Base-by-base conservation (phyloP, 78 protist genomes). In the Polysphondylium violaceum region DNA sequence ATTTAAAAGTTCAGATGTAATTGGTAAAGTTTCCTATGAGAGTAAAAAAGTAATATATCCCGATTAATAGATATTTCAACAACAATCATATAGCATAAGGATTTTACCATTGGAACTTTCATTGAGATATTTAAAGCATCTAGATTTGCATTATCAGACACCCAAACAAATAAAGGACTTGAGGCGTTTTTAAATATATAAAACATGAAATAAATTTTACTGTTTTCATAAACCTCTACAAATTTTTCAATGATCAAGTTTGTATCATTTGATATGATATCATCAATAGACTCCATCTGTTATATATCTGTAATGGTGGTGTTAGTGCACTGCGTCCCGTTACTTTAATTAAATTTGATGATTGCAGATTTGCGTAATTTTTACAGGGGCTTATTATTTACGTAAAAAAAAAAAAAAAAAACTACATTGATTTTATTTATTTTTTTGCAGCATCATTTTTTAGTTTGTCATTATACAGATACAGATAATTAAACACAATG, bases 191-290 rank as follows among this genome's bases (percentile, higher is more conserved):
- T 29, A n/a, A 64, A 64, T 21, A 64, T 64, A 64, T 64, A 64
- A 64, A 64, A 64, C 72, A 64, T 64, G 11, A 64, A 64, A 64
- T 64, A 64, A 35, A 64, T 29, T 64, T 40, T 64, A 8, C 53
- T 64, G n/a, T 64, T 47, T 36, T 64, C 72, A 64, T 33, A 64
- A 21, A 16, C 38, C 31, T 64, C 72, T 25, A 64, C 38, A 64
- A 25, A n/a, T 64, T 64, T 64, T 36, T 64, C 72, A 64, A 64
- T 64, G 31, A 25, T 64, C 7, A 64, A 25, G n/a, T 64, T 29
- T 36, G 72, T 35, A 35, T 19, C 35, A 17, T 1, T 55, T 55
- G 19, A 5, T 55, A 27, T 3, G 7, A 31, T n/a, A n/a, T n/a
- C n/a, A n/a, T n/a, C n/a, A n/a, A n/a, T n/a, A n/a, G n/a, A n/a